Evolutionary conservation across 1,139 yeast species (phyloP), one percentile per base, ranked within the genome.

Genomic region (Protomyces inouyei): DNA sequence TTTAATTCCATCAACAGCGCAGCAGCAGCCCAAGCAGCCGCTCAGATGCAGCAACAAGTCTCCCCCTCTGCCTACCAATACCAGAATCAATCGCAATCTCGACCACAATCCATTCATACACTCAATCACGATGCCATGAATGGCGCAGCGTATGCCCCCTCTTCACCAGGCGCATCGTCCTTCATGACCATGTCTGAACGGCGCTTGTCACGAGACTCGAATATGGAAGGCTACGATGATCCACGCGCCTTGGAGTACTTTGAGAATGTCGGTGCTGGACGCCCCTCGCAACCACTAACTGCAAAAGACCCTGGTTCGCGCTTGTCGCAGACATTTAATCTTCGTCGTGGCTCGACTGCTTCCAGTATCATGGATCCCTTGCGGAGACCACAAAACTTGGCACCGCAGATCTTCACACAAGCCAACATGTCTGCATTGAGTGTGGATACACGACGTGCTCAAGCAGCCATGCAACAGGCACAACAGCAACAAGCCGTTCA

Each of bases 121-220:
- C 25, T 52, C 45, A 51, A 35, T 6, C 61, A 57, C 40, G 61
- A 57, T 16, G 52, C 61, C 52, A 38, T 55, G 35, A 38, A 52
- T 23, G 48, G 23, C 10, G 48, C 48, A 18, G 25, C 14, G 9
- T 59, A 59, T 43, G 63, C 63, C 16, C 63, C 63, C 21, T 59
- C 63, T 6, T 38, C 52, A 16, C 63, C 63, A 5, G 63, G 63
- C 45, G 63, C 45, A 25, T 52, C 63, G 12, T 59, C 63, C 45
- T 59, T 59, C 53, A 45, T 59, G 63, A 59, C 63, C 53, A 59
- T 59, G 63, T 38, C 52, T 38, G 63, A 59, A 18, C 63, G 63
- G 32, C 63, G 63, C 40, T 25, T 59, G 45, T 59, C 63, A 3
- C 56, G 63, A 38, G 63, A 59, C 25, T 59, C 63, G 18, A 52